Evolutionary conservation across 1,139 yeast genomes (phyloP), one percentile per base, ranked within the genome.

Genomic region (Sugiyamaella pinicola): DNA sequence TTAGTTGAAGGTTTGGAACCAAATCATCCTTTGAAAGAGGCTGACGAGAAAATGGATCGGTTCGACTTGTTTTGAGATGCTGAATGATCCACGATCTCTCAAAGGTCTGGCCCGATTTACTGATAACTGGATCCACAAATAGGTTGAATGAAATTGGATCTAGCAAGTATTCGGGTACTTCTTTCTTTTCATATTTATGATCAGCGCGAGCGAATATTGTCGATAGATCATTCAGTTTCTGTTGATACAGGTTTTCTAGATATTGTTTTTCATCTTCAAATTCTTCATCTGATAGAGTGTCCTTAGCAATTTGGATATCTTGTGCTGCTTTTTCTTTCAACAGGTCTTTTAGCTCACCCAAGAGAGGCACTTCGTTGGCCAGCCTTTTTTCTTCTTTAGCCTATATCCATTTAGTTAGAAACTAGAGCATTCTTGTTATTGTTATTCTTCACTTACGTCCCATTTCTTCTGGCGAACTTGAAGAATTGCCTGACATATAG

Each of bases 61-160:
- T 69, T 7, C 71, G 68, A 57, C 69, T 68, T 33, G 64, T 68
- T 42, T 65, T 61, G 45, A 78, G 61, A 58, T 76, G 78, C 53
- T 72, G 73, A 45, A 73, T 51, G 24, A 78, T 63, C 64, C 72
- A 67, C 1, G 75, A 57, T 52, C 73, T 69, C 57, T 78, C 82
- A 60, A 75, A 78, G 1, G 81, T 72, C 33, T 74, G 76, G 1
- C 82, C 82, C 21, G 78, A 72, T 10, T 79, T 79, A 12, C 79
- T 70, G n/a, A 78, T 65, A 5, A 78, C 82, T 0, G 82, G 82
- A 43, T 78, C 72, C 8, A 59, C 61, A 60, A 77, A 77, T 35
- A 78, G 56, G 45, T 73, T 72, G 61, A 74, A 76, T 1, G 80
- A 74, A 24, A 78, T 75, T 5, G 82, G 82, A 56, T 78, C 81